Base-by-base conservation (phyloP, 345 rosid genomes). In the Pelargonium nanum region DNA sequence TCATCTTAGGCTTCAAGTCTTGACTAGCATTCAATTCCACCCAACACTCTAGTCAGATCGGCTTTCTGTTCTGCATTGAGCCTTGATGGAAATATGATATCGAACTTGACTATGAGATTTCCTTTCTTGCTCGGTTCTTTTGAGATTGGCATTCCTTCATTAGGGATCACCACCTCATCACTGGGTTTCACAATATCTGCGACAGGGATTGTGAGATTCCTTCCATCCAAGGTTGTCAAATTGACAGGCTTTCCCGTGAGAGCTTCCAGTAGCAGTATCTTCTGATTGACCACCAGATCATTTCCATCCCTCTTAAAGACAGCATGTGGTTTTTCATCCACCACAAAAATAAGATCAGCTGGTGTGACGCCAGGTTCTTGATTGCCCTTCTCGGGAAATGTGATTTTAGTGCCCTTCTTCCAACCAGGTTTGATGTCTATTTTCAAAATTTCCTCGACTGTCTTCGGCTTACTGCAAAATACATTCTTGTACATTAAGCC, bases 391-490 rank as follows among this genome's bases (percentile, higher is more conserved):
- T 75, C 96, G 0, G 85, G 91, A 61, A 89, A 84, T 19, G 89
- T 84, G 70, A 89, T 83, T 72, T 86, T 84, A 1, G 96, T 86
- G 28, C 94, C 89, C 64, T 83, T 89, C 74, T 84, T 89, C 96
- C 96, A 89, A 19, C 96, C 94, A 17, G 89, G 91, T 60, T 77
- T 70, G 56, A 86, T 80, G 19, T 82, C 89, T 57, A 84, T 84
- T 72, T 81, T 87, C 59, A 87, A 59, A 30, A 74, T 76, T 76
- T 92, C 98, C 13, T 92, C 87, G 9, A 83, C 79, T 8, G 81
- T 78, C 53, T 72, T 81, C 52, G 80, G 79, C 68, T 72, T 79
- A 12, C 91, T 84, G 74, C 69, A 71, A 40, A 40, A 40, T 3
- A 40, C 63, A 22, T 22, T 55, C 19, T 55, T 55, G 0, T 55